Evolutionary conservation across 805 yeast genomes (phyloP), one percentile per base, ranked within the genome.

Genomic region (Priceomyces melissophilus): DNA sequence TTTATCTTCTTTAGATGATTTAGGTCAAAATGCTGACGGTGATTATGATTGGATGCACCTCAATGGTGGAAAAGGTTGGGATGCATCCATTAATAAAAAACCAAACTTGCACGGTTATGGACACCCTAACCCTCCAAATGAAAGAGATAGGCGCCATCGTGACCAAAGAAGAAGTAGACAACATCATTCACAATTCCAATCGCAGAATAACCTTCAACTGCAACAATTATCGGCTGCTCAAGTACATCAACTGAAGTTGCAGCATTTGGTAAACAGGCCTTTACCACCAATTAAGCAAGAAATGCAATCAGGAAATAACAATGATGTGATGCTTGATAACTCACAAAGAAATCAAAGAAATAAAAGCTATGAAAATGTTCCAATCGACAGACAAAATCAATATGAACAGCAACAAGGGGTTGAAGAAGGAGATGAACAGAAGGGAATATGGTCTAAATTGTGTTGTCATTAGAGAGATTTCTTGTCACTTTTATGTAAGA

Each of bases 91-190:
- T 45, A 85, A 85, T 58, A 84, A 82, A 59, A 83, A 87, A 57
- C 87, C 87, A 35, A 85, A 85, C 62, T 63, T 85, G 48, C 88
- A 85, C 58, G 95, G 95, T 3, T 85, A 85, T 57, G 93, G 93
- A 20, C 79, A 81, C 57, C 84, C 86, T 38, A 78, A 70, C 45
- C 84, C 84, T 17, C 74, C 75, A 10, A 69, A 69, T 44, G 75
- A 70, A 27, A 54, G 74, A 33, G 73, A 68, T 32, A 60, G 75
- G 54, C 67, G 74, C 47, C 73, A 67, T 44, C 65, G 74, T 42
- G 74, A 69, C 35, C 74, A 66, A 56, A 63, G 75, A 53, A 62
- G 73, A 53, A 57, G 60, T 43, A 64, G 72, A 48, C 73, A 67
- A 32, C 70, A 64, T 43, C 65, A 59, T 17, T 45, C 49, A 35